Evolutionary conservation across 1,284 basidiomycete species (phyloP).

Genomic region (Puccinia novopanici): DNA sequence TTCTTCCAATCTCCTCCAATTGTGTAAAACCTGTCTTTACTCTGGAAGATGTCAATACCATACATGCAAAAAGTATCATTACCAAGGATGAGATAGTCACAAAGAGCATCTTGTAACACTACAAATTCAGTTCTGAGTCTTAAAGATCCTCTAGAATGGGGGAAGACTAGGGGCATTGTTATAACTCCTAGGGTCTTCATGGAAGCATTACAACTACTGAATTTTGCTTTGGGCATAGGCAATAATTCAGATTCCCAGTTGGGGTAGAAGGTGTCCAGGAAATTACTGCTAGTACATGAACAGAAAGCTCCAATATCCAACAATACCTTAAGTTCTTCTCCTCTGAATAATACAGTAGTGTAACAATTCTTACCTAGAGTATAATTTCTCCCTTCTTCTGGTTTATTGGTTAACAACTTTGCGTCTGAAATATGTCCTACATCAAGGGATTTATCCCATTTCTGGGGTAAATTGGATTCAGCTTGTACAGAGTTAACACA

Average conservation of each 20-base stretch:
- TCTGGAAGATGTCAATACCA: slow-evolving; percentile 5
- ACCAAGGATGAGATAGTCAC: slow-evolving; percentile 11
- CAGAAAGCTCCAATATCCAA: not conserved
- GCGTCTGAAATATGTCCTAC: slow-evolving; percentile 1
- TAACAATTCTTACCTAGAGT: not conserved
- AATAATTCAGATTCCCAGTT: not conserved
- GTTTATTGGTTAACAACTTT: not conserved
- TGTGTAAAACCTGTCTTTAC: not conserved
- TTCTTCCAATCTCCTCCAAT: not conserved
- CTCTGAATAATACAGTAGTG: not conserved
- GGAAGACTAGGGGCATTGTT: not conserved
- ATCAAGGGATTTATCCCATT: not conserved
- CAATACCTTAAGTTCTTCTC: too few species aligned
- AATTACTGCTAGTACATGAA: not conserved
- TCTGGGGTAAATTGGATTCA: slow-evolving; percentile 1
- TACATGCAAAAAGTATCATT: too few species aligned
- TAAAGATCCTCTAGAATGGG: not conserved
- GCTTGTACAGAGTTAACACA: not conserved
- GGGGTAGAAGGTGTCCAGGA: not conserved
- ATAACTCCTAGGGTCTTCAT: not conserved
- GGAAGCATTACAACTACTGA: not conserved
- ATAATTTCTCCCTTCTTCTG: not conserved
- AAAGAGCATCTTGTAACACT: not conserved
- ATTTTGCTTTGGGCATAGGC: slow-evolving; percentile 5
- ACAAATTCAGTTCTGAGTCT: slow-evolving; percentile 6